Evolutionary conservation across 2,329 filamentous ascomycete species (phyloP).

Genomic region (Fusarium burgessii): DNA sequence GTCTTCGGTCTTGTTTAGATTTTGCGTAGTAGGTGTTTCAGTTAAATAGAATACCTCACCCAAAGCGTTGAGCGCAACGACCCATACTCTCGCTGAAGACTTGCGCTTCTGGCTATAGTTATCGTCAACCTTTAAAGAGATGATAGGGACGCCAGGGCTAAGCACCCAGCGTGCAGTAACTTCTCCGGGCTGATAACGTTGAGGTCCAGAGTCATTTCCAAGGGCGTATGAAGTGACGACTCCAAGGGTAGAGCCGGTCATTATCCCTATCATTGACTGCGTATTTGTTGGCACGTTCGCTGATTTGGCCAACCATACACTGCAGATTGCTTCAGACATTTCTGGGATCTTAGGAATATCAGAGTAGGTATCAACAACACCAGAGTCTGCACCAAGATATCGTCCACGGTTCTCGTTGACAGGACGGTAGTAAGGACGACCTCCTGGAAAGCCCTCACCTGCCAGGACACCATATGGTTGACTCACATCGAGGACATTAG

Average conservation of each 20-base stretch:
- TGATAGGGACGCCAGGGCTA: conserved; percentile 91
- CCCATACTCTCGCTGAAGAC: conserved; percentile 81
- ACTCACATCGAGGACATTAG: conserved; percentile 92
- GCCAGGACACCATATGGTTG: conserved; percentile 85
- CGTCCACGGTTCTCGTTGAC: conserved; percentile 80
- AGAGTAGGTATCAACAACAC: conserved; percentile 70
- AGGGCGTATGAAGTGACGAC: conserved; percentile 86
- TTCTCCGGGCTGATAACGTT: conserved; percentile 77
- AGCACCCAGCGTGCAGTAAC: conserved; percentile 90
- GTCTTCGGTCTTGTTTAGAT: conserved; percentile 64
- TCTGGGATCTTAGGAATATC: conserved; percentile 83
- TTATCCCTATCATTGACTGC: conserved; percentile 81
- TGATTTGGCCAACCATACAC: conserved; percentile 92
- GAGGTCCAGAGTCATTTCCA: conserved; percentile 67
- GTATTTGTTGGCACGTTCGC: conserved; percentile 77
- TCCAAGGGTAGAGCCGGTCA: conserved; percentile 86
- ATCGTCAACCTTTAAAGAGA: conserved; percentile 86
- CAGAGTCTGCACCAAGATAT: conserved; percentile 74
- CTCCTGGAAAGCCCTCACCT: conserved; percentile 88
- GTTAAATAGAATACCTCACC: conserved; percentile 91
- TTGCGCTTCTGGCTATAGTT: conserved; percentile 79
- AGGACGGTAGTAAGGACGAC: conserved; percentile 81
- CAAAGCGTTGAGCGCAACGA: conserved; percentile 91
- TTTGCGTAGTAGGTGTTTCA: conserved; percentile 71
- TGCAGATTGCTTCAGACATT: conserved; percentile 77